Evolutionary conservation across 2,329 filamentous ascomycete genomes (phyloP).

Genomic region (Hymenoscyphus fructigenus): DNA sequence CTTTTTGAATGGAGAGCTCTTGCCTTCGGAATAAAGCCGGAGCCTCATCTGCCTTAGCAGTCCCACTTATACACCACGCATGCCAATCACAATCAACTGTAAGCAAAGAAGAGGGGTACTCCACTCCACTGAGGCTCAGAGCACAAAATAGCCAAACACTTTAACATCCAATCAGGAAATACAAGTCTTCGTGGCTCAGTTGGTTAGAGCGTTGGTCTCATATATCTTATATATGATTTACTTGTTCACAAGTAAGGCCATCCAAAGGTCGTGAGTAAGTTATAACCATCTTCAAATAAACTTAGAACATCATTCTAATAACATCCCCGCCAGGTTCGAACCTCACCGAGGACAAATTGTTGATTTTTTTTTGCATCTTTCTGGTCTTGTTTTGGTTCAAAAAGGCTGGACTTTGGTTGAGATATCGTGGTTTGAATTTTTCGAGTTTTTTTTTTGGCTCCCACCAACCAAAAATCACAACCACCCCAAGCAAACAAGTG

Average conservation of each 20-base stretch:
- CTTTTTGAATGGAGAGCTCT: neutral
- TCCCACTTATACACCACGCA: neutral
- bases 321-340: conserved; percentile 38
- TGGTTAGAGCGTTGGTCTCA: conserved; percentile 47
- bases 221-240: conserved; percentile 21
- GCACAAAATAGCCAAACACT: neutral
- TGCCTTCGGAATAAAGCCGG: neutral
- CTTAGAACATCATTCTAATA: too few relatives aligned
- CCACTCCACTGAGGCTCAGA: neutral
- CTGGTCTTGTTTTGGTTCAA: neutral
- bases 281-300: too few relatives aligned
- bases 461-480: neutral
- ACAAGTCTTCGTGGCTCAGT: conserved; percentile 43
- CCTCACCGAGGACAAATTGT: conserved; percentile 47
- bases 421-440: conserved; percentile 1
- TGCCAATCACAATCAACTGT: neutral
- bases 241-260: conserved; percentile 20
- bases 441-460: neutral
- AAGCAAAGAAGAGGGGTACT: neutral
- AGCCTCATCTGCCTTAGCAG: too few relatives aligned
- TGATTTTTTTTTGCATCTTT: neutral
- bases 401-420: neutral
- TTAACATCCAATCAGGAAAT: neutral
- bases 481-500: neutral
- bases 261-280: conserved; percentile 52